These are phyloP conservation scores for Solanum piurae DNA, from an alignment of 257 asterid genomes.

Conservation along the genomic window DNA sequence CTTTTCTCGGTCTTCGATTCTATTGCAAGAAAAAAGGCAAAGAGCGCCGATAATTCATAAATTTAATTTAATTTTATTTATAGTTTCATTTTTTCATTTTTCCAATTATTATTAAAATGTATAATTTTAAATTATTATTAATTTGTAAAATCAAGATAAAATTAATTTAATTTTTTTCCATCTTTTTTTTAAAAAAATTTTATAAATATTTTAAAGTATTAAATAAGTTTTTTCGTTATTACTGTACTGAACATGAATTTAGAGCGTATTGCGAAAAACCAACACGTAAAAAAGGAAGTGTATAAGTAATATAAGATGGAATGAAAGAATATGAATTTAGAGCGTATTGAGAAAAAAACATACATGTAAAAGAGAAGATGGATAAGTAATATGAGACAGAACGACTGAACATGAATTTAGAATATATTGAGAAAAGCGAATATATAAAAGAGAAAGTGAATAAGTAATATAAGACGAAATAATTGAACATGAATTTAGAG, in stretches of 20 bases:
- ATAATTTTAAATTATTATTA: too few relatives aligned
- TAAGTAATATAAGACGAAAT: background rate
- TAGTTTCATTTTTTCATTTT: background rate
- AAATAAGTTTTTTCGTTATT: background rate
- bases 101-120: background rate
- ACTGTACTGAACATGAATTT: background rate
- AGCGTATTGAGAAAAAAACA: background rate
- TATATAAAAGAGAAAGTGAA: background rate
- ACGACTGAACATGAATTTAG: background rate
- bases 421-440: rapidly evolving
- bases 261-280: background rate
- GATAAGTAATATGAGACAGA: background rate
- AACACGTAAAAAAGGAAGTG: background rate
- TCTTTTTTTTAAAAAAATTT: background rate
- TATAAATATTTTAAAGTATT: background rate
- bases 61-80: background rate
- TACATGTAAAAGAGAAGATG: too few relatives aligned
- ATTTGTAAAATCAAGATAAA: background rate
- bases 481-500: background rate
- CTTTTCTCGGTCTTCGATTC: slow-evolving; percentile 49
- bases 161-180: background rate
- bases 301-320: too few relatives aligned
- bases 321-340: background rate
- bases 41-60: slow-evolving; percentile 32
- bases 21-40: slow-evolving; percentile 22